A percentile compares a stretch with the other conserved stretches of the same genome.
phyloP scores from a whole-genome alignment of 768 basidiomycete genomes.

The Hygrophorus russula region DNA sequence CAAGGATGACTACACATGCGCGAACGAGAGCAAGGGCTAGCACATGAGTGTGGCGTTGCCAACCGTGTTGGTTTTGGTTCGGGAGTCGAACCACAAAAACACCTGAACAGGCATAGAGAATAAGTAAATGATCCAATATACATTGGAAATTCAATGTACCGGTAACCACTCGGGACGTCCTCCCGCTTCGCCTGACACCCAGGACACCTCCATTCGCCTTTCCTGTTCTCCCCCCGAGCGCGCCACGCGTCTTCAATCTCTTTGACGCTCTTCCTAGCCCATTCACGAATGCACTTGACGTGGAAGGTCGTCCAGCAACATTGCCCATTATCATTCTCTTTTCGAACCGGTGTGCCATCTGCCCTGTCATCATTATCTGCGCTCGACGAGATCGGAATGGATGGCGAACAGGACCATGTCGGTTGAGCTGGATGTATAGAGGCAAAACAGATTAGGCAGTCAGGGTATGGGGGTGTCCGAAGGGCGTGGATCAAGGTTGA shows the following conservation, averaged over 20 bases:
- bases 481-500: slow-evolving; percentile 59
- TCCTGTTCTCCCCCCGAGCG: slow-evolving; percentile 52
- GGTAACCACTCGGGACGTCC: slow-evolving; percentile 52
- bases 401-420: slow-evolving; percentile 82
- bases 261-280: slow-evolving; percentile 78
- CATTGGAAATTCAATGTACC: slow-evolving; percentile 25
- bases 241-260: slow-evolving; percentile 64
- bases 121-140: slow-evolving; percentile 7
- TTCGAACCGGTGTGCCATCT: slow-evolving; percentile 9
- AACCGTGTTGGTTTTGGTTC: slow-evolving; percentile 63
- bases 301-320: slow-evolving; percentile 92
- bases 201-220: slow-evolving; percentile 87
- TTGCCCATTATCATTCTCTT: slow-evolving; percentile 20
- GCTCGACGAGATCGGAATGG: slow-evolving; percentile 26
- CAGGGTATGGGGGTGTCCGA: slow-evolving; percentile 59
- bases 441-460: slow-evolving; percentile 80
- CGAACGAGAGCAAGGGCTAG: slow-evolving; percentile 49
- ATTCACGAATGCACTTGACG: slow-evolving; percentile 77
- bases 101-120: slow-evolving; percentile 32
- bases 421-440: slow-evolving; percentile 67
- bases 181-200: slow-evolving; percentile 81
- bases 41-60: slow-evolving; percentile 71
- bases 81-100: slow-evolving; percentile 71
- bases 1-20: slow-evolving; percentile 75
- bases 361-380: slow-evolving; percentile 18